phyloP scores from a whole-genome alignment of 768 basidiomycete genomes.

The Chiua virens region DNA sequence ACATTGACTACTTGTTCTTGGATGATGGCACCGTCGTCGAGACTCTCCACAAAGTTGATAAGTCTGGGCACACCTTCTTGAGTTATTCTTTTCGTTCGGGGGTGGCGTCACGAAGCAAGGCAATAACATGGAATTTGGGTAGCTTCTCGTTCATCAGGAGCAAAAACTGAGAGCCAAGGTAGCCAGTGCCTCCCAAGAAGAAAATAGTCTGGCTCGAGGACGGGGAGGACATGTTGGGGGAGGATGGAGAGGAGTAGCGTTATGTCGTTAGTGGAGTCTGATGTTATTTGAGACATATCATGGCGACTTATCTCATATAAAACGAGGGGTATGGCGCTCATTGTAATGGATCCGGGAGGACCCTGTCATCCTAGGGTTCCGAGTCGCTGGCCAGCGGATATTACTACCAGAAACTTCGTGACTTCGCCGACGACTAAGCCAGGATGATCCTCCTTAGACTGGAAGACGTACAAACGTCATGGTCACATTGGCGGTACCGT shows the following conservation, averaged over 20 bases:
- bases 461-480: too few species aligned
- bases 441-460: too few species aligned
- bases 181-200: conserved; percentile 46
- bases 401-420: too few species aligned
- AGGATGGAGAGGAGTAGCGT: background rate
- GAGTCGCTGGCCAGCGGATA: too few species aligned
- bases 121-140: conserved; percentile 34
- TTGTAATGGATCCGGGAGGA: too few species aligned
- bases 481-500: too few species aligned
- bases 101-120: conserved; percentile 37
- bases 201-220: conserved; percentile 28
- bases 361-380: too few species aligned
- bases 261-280: background rate
- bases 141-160: conserved; percentile 32
- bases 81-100: conserved; percentile 31
- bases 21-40: conserved; percentile 38
- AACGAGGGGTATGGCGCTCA: too few species aligned
- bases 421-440: too few species aligned
- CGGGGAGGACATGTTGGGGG: conserved; percentile 8
- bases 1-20: conserved; percentile 35
- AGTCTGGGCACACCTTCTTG: conserved; percentile 33
- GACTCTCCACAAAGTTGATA: conserved; percentile 35
- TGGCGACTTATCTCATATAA: background rate
- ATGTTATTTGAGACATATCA: background rate
- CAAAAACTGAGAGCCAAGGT: conserved; percentile 43